Percentiles rank a stretch among this genome's conserved stretches.
Evolutionary conservation across 1,284 basidiomycete species (phyloP).

Genomic region (Pascua guehoae): DNA sequence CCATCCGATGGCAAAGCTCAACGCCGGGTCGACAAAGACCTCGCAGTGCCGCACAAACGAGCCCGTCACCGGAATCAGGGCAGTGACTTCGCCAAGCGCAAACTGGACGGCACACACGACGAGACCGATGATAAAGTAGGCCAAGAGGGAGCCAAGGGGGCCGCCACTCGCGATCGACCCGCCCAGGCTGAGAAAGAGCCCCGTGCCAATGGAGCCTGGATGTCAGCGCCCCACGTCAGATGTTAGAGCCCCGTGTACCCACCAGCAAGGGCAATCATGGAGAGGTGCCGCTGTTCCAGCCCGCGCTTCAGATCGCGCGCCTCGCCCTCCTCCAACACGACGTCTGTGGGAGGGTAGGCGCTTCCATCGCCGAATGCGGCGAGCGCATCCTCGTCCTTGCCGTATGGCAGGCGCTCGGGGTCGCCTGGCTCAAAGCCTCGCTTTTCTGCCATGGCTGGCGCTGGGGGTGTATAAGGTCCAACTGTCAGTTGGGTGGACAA

Average conservation of each 20-base stretch:
- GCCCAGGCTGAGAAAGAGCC: conserved; percentile 75
- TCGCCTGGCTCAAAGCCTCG: too few relatives aligned
- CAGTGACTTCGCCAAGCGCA: conserved; percentile 27
- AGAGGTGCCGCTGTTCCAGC: conserved; percentile 27
- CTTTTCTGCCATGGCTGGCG: too few relatives aligned
- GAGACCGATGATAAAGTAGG: conserved; percentile 21
- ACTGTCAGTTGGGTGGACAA: too few relatives aligned
- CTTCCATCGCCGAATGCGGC: too few relatives aligned
- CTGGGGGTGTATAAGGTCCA: too few relatives aligned
- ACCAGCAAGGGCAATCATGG: conserved; percentile 36
- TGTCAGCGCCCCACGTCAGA: background rate
- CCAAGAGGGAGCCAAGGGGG: conserved; percentile 41
- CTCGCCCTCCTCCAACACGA: conserved; percentile 9
- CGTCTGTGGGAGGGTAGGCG: too few relatives aligned
- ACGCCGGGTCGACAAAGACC: conserved; percentile 27
- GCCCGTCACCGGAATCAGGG: conserved; percentile 25
- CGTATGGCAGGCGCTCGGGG: too few relatives aligned
- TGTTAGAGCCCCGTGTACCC: background rate
- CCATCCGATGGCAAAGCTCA: conserved; percentile 36
- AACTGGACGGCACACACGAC: conserved; percentile 29
- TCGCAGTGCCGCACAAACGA: conserved; percentile 30
- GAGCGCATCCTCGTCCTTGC: background rate
- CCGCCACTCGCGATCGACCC: conserved; percentile 49
- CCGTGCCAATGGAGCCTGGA: conserved; percentile 52
- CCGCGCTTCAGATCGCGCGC: conserved; percentile 23